Evolutionary conservation across 1,139 yeast genomes (phyloP).

Genomic region (Blastobotrys arbuscula): DNA sequence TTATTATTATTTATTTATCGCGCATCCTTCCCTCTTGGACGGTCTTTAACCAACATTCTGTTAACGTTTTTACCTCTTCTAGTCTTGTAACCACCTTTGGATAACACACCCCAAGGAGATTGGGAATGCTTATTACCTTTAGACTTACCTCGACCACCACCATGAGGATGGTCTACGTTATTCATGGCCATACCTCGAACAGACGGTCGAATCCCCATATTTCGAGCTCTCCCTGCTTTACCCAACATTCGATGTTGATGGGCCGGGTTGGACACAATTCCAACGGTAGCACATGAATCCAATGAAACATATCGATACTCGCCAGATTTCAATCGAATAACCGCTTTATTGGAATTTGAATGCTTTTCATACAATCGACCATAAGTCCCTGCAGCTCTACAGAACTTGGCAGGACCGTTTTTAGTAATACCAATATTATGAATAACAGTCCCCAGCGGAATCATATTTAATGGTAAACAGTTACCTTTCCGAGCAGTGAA

Average conservation of each 20-base stretch:
- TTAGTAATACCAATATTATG: conserved; percentile 79
- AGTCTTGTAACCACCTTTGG: conserved; percentile 91
- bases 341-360: conserved; percentile 64
- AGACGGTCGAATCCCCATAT: conserved; percentile 88
- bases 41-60: conserved; percentile 75
- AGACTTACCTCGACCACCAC: conserved; percentile 99
- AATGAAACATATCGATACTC: conserved; percentile 86
- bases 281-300: conserved; percentile 90
- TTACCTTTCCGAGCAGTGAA: conserved; percentile 91
- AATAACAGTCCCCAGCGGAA: conserved; percentile 86
- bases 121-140: conserved; percentile 91
- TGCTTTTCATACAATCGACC: conserved; percentile 82
- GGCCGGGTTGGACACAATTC: conserved; percentile 90
- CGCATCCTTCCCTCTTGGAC: conserved; percentile 35
- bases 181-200: conserved; percentile 99
- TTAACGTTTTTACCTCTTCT: conserved; percentile 84
- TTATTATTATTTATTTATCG: conserved; percentile 12
- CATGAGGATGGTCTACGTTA: conserved; percentile 96
- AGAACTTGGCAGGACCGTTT: conserved; percentile 83
- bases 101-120: conserved; percentile 93
- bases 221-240: conserved; percentile 94
- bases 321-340: conserved; percentile 80
- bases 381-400: conserved; percentile 92
- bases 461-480: conserved; percentile 86
- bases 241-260: conserved; percentile 89